Evolutionary conservation across 2,329 filamentous ascomycete genomes (phyloP), one percentile per base, ranked within the genome.

Genomic region (Fusarium nisikadoi): DNA sequence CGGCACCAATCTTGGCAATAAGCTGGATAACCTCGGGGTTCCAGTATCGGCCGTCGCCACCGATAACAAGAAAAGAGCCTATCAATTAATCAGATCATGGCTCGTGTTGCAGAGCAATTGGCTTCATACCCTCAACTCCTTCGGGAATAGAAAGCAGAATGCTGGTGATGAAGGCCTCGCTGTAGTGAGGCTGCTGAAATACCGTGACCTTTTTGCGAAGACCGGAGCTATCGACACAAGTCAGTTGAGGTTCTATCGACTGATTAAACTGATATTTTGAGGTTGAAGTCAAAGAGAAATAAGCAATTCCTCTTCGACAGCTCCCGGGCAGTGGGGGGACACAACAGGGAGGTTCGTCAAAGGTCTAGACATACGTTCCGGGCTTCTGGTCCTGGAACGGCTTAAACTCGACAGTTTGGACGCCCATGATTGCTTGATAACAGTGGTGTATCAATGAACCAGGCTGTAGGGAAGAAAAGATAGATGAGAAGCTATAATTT

Each of bases 191-290:
- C 84, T 98, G 88, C 84, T 99, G 94, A 88, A 99, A 99, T 81
- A 97, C 93, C 80, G 94, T 94, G 86, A 98, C 96, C 90, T 97
- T 98, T 86, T 99, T 99, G 74, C 96, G 94, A 83, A 99, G 94
- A 83, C 96, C 96, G 76, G 96, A 99, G 77, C 95, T 98, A 79
- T 64, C 70, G 25, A 56, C 12, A 45, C 23, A 41, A 14, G 70
- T 75, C 52, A 76, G 70, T 36, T 54, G 7, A 64, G 46, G 29
- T 49, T 58, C 27, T n/a, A 36, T 39, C 49, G 19, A 16, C 53
- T 10, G 27, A 36, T 7, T 20, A 33, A 53, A 46, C 38, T 35
- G 46, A 52, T 46, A 35, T 29, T 62, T 46, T 20, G 19, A 29
- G 25, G n/a, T 8, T 38, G 19, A 38, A n/a, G 35, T 46, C 42